Evolutionary conservation across 352 stramenopile species (phyloP).

Genomic region (Phytophthora agathidicida): DNA sequence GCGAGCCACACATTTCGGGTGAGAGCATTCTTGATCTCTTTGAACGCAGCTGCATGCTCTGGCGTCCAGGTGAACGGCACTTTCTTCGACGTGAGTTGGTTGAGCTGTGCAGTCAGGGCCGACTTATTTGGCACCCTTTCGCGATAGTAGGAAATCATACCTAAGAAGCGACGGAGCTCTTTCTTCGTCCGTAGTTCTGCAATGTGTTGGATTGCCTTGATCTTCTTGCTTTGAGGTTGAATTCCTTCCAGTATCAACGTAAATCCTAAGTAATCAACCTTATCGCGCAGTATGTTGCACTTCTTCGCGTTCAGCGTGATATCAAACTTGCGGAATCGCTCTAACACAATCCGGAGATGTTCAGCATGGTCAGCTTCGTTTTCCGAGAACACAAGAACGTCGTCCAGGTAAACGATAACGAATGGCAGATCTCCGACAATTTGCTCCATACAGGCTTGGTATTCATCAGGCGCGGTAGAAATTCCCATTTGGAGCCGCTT

Average conservation of each 20-base stretch:
- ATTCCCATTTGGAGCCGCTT: background rate
- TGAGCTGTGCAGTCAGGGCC: background rate
- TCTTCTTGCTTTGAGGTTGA: background rate
- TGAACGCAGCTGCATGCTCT: background rate
- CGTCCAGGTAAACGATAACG: slow-evolving; percentile 5
- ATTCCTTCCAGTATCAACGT: background rate
- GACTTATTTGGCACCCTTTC: slow-evolving; percentile 15
- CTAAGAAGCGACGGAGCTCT: background rate
- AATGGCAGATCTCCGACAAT: slow-evolving; percentile 1
- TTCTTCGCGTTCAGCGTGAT: background rate
- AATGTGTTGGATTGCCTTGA: background rate
- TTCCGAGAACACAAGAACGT: slow-evolving; percentile 1
- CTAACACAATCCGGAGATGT: slow-evolving; percentile 1
- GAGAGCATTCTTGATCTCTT: background rate
- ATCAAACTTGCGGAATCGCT: background rate
- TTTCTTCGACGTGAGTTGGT: slow-evolving; percentile 4
- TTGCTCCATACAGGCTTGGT: slow-evolving; percentile 1
- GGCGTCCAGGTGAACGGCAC: slow-evolving; percentile 4
- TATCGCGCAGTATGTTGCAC: slow-evolving; percentile 3
- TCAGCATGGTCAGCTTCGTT: background rate
- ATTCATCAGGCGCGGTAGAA: slow-evolving; percentile 2
- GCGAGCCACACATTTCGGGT: background rate
- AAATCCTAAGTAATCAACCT: background rate
- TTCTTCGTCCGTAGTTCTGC: slow-evolving; percentile 4
- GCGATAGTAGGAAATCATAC: slow-evolving; percentile 13